Percentiles rank a stretch among this genome's conserved stretches.
Evolutionary conservation across 495 filamentous ascomycete genomes (phyloP).

Genomic region (Neurospora terricola): DNA sequence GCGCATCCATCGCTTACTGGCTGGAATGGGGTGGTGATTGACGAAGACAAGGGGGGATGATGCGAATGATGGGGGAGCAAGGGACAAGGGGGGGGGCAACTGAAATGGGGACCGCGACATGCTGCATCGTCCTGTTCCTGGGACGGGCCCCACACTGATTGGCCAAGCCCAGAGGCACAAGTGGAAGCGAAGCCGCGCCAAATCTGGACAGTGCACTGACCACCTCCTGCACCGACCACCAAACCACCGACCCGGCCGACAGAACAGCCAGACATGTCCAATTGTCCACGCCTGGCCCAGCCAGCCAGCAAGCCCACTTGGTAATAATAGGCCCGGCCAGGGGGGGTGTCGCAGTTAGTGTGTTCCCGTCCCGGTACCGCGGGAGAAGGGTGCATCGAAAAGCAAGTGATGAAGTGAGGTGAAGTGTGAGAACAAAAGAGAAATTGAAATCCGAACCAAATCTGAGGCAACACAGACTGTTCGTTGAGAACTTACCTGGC

Average conservation of each 20-base stretch:
- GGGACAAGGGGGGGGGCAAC: slow-evolving; percentile 5
- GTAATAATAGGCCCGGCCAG: neutral
- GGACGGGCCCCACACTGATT: neutral
- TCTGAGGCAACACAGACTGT: slow-evolving; percentile 2
- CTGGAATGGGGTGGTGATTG: neutral
- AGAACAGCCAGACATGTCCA: neutral
- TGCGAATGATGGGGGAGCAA: neutral
- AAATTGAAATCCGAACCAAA: neutral
- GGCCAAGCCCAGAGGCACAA: neutral
- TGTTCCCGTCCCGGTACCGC: neutral
- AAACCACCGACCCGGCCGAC: neutral
- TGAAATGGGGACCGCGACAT: slow-evolving; percentile 4
- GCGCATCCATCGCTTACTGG: slow-evolving; percentile 2
- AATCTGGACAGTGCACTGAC: neutral
- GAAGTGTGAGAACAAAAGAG: neutral
- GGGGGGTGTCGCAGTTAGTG: neutral
- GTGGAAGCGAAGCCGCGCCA: neutral
- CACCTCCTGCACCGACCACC: neutral
- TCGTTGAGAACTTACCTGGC: slow-evolving; percentile 57
- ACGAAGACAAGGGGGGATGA: neutral
- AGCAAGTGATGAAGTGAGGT: slow-evolving; percentile 2
- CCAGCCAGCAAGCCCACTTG: neutral
- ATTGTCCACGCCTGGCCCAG: neutral
- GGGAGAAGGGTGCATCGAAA: neutral
- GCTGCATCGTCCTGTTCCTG: neutral